Base-by-base conservation (phyloP, 1,284 basidiomycete species). In the Leccinum griseonigrum region DNA sequence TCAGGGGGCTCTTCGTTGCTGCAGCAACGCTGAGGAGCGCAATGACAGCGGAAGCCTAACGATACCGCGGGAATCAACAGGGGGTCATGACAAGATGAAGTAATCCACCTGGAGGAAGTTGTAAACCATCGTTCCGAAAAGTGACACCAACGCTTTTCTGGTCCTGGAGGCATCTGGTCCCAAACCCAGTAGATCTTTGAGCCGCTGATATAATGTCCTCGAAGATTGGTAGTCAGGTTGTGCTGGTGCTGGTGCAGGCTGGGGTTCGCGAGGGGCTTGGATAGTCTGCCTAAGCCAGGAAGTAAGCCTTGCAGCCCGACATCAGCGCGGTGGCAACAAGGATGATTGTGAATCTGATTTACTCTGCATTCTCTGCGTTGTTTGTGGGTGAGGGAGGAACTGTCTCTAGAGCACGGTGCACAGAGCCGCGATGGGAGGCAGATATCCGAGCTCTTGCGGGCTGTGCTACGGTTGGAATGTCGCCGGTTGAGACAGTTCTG, bases 111-210 rank as follows among this genome's bases (percentile, higher is more conserved):
- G 88, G 8, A 76, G 67, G 29, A 83, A 73, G 61, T 83, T 83
- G 71, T 86, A 88, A 2, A 69, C 61, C 4, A 88, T 63, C 60
- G 79, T 83, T 75, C 83, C 85, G 34, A 85, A 69, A 4, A 90
- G 67, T 3, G 81, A 82, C n/a, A 88, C 78, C 9, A 88, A 70
- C 56, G 83, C 78, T 69, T 83, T 85, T 54, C 88, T 80, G 7
- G 78, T 79, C 59, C 77, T 79, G 7, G 86, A 82, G 38, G 85
- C 83, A 43, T 78, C 75, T 6, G 83, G 79, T 4, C 85, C 86
- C 63, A 85, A 75, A 2, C 89, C 90, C 60, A 91, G 74, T 67
- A 82, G 81, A 1, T 75, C 73, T 65, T 84, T 74, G 9, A 79
- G 10, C n/a, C 63, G 63, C 13, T 66, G 63, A 28, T 64, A 54